Evolutionary conservation across 176 grass and related monocot genomes (phyloP).

Genomic region (Thinopyrum elongatum): DNA sequence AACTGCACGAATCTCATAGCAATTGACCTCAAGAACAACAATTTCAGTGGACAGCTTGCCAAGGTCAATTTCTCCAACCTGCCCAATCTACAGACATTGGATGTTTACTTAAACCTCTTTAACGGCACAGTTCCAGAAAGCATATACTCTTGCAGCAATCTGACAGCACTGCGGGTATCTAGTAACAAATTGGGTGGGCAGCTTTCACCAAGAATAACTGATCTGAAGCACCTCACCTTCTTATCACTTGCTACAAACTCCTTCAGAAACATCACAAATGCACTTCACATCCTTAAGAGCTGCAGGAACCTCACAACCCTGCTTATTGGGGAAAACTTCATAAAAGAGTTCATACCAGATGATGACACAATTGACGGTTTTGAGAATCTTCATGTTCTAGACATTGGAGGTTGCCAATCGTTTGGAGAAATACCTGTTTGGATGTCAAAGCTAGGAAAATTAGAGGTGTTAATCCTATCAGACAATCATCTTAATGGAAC

Average conservation of each 20-base stretch:
- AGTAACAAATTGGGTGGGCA: too few relatives aligned
- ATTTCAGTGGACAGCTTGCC: slow-evolving; percentile 4
- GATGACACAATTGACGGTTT: not conserved
- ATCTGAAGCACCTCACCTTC: too few relatives aligned
- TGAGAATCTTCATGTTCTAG: not conserved
- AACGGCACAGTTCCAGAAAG: too few relatives aligned
- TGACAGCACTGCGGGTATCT: too few relatives aligned
- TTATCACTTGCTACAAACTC: not conserved
- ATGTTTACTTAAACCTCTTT: too few relatives aligned
- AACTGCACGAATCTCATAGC: not conserved
- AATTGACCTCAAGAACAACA: not conserved
- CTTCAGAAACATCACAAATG: not conserved
- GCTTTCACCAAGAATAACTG: too few relatives aligned
- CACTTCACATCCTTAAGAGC: not conserved
- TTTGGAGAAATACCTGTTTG: not conserved
- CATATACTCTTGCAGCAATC: too few relatives aligned
- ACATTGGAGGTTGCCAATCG: not conserved
- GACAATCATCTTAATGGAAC: slow-evolving; percentile 21
- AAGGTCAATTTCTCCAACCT: too few relatives aligned
- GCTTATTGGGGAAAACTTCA: not conserved
- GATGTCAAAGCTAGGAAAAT: not conserved
- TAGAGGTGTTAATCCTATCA: too few relatives aligned
- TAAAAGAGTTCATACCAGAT: not conserved
- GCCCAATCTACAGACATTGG: too few relatives aligned
- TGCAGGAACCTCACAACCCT: not conserved